Percentiles rank a stretch among this genome's conserved stretches.
Evolutionary conservation across 2,329 filamentous ascomycete species (phyloP).

Genomic region (Fusarium euwallaceae): DNA sequence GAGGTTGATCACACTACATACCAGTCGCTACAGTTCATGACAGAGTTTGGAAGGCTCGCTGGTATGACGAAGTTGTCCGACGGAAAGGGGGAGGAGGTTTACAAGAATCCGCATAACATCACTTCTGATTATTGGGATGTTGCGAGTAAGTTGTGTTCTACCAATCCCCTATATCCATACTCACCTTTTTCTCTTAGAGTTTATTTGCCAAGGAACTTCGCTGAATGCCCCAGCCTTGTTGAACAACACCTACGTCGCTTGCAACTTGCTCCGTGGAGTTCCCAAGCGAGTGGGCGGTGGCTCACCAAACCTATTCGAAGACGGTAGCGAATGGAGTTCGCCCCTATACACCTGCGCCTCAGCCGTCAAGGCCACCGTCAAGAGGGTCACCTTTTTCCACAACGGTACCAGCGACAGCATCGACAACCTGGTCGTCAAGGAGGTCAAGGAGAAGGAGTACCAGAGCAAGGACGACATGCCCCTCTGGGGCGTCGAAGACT

Average conservation of each 20-base stretch:
- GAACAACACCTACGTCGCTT: constrained; percentile 33
- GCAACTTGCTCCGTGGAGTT: constrained; percentile 53
- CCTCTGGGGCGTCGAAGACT: constrained; percentile 52
- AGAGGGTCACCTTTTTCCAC: constrained; percentile 58
- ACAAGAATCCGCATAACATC: constrained; percentile 18
- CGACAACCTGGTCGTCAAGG: constrained; percentile 49
- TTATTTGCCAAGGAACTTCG: constrained; percentile 4
- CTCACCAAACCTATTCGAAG: constrained; percentile 53
- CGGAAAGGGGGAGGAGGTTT: neutral
- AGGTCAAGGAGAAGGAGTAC: constrained; percentile 55
- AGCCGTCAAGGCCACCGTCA: constrained; percentile 57
- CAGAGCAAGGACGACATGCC: constrained; percentile 46
- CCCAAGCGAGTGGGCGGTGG: constrained; percentile 53
- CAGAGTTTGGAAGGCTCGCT: constrained; percentile 15
- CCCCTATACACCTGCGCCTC: constrained; percentile 60
- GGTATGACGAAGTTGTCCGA: neutral
- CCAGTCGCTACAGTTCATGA: constrained; percentile 15
- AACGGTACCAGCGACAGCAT: constrained; percentile 56
- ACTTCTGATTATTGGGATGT: constrained; percentile 1
- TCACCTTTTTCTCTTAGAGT: neutral
- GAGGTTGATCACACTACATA: constrained; percentile 13
- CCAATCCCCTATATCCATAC: neutral
- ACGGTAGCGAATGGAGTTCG: constrained; percentile 56
- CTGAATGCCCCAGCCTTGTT: constrained; percentile 11
- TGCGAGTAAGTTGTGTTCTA: constrained; percentile 9